Evolutionary conservation across 306 rosid genomes (phyloP).

Genomic region (Cicer cuneatum): DNA sequence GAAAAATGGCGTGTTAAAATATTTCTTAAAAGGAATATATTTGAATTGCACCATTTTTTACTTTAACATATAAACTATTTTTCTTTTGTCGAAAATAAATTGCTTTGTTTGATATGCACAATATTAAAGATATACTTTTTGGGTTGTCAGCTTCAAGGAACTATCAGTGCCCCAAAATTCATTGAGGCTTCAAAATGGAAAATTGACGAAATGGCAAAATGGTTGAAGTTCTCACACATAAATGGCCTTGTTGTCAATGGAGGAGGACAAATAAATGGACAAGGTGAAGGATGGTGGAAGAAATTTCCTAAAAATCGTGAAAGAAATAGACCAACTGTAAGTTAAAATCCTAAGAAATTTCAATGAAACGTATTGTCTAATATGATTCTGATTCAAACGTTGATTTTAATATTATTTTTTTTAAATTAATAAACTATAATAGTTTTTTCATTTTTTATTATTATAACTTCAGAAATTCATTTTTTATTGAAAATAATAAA

Average conservation of each 20-base stretch:
- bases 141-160: neutral
- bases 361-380: too few relatives aligned
- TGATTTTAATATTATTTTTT: too few relatives aligned
- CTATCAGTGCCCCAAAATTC: neutral
- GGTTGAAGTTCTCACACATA: neutral
- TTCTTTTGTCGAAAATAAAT: neutral
- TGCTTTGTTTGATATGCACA: too few relatives aligned
- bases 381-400: too few relatives aligned
- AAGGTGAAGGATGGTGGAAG: constrained; percentile 64
- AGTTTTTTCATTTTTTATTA: too few relatives aligned
- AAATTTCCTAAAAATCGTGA: neutral
- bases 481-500: too few relatives aligned
- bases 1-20: too few relatives aligned
- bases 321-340: constrained; percentile 38
- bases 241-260: constrained; percentile 47
- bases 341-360: neutral
- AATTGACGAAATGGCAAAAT: neutral
- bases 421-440: too few relatives aligned
- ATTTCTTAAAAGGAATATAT: too few relatives aligned
- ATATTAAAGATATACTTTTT: neutral
- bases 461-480: too few relatives aligned
- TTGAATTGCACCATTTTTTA: neutral
- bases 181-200: neutral
- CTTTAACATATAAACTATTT: neutral
- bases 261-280: constrained; percentile 54